Percentiles rank a stretch among this genome's conserved stretches.
Evolutionary conservation across 1,284 basidiomycete species (phyloP).

Genomic region (Malassezia nana): DNA sequence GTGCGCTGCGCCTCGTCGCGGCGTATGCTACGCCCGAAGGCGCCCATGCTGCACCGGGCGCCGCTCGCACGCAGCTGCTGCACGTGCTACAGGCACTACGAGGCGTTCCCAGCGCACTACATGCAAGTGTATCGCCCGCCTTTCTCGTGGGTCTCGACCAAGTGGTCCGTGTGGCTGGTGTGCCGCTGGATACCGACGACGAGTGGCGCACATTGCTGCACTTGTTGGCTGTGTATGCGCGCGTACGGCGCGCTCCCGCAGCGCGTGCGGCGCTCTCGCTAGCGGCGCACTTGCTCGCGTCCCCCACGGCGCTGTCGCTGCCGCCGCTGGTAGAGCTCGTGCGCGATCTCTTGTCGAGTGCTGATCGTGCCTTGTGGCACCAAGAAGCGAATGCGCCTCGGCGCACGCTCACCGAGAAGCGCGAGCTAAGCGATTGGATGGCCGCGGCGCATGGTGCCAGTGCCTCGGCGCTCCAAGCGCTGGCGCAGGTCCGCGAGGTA

Average conservation of each 20-base stretch:
- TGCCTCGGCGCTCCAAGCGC: constrained; percentile 66
- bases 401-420: constrained; percentile 43
- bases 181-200: constrained; percentile 62
- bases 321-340: constrained; percentile 67
- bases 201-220: constrained; percentile 92
- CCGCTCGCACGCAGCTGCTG: constrained; percentile 78
- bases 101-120: constrained; percentile 63
- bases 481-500: constrained; percentile 49
- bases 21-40: constrained; percentile 1
- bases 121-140: constrained; percentile 81
- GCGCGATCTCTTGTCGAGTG: constrained; percentile 64
- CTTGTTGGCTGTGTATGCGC: constrained; percentile 63
- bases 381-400: constrained; percentile 16
- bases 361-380: constrained; percentile 31
- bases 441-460: constrained; percentile 57
- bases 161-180: constrained; percentile 59
- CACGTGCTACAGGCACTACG: constrained; percentile 81
- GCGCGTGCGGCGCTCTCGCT: constrained; percentile 67
- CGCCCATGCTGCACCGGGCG: constrained; percentile 21
- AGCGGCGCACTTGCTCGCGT: constrained; percentile 47
- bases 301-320: constrained; percentile 64
- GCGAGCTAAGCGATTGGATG: constrained; percentile 41
- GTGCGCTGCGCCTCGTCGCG: constrained; percentile 25
- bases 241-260: constrained; percentile 76
- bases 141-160: constrained; percentile 71